Evolutionary conservation across 495 filamentous ascomycete species (phyloP).

Genomic region (Aspergillus carlsbadensis): DNA sequence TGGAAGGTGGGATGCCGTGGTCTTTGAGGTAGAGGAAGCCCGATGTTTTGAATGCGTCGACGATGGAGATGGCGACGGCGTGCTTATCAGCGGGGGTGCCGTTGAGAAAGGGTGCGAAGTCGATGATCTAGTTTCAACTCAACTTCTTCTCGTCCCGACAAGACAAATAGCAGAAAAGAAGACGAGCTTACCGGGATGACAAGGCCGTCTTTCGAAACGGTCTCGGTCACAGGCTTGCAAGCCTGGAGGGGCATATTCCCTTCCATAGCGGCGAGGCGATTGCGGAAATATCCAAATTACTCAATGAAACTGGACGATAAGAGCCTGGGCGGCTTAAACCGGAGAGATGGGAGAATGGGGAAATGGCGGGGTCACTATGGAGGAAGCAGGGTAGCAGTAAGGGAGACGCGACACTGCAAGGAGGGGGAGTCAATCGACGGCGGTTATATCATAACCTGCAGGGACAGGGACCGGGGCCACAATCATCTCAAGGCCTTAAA

Average conservation of each 20-base stretch:
- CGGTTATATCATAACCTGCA: neutral
- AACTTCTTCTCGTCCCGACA: neutral
- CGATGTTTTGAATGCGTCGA: conserved; percentile 76
- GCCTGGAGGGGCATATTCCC: conserved; percentile 22
- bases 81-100: conserved; percentile 61
- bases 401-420: neutral
- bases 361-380: neutral
- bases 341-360: neutral
- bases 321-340: too few relatives aligned
- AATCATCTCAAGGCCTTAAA: neutral
- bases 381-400: neutral
- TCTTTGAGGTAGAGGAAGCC: conserved; percentile 91
- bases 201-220: conserved; percentile 64
- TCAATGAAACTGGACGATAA: too few relatives aligned
- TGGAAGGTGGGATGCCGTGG: conserved; percentile 62
- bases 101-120: conserved; percentile 74
- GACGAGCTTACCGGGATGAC: conserved; percentile 61
- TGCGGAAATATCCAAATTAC: neutral
- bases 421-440: neutral
- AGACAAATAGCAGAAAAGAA: neutral
- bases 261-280: conserved; percentile 13
- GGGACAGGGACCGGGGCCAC: neutral
- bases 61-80: conserved; percentile 66
- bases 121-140: conserved; percentile 65
- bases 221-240: conserved; percentile 37